Base-by-base conservation (phyloP, 2,329 filamentous ascomycete genomes). In the Exophiala alcalophila region DNA sequence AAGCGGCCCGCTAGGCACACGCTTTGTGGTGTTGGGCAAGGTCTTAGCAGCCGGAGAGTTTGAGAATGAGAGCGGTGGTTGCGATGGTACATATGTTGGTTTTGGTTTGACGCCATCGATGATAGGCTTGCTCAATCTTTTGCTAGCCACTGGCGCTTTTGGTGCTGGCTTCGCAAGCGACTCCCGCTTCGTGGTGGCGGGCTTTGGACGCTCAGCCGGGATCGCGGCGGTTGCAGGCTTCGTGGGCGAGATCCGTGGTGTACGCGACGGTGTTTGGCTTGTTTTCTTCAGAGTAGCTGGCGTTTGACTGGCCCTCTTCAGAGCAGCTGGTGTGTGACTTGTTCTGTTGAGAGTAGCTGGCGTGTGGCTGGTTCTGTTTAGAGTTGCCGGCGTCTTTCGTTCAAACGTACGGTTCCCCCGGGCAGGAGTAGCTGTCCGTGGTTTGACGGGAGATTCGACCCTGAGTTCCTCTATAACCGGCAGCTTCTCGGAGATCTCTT, bases 401-500 rank as follows among this genome's bases (percentile, higher is more conserved):
- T 5, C 14, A 23, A 26, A 20, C 12, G 33, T 26, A 10, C 24
- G 26, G 14, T 26, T 37, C 24, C 23, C 2, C 4, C 34, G 33
- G 18, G 32, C 28, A 10, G 48, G 48, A 10, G 31, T 47, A 11
- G 30, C 45, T 30, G 47, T 51, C 21, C 24, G 12, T 35, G 28
- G 36, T 33, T 52, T 53, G 34, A 50, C 45, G 11, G 52, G 49
- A 6, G 52, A 54, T 8, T 52, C 45, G 21, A 54, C 46, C 23
- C 47, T 44, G 16, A 54, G 32, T 11, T 32, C 40, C 15, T 53
- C 43, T 28, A 57, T 11, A n/a, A 36, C 46, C 7, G 64, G 63
- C 16, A 72, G 58, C 2, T 59, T 59, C 34, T 65, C 59, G 49
- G 65, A 57, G 50, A 75, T 60, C 27, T 70, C 64, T 40, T 76